These are phyloP conservation scores for Claviceps maximensis DNA, from an alignment of 2,329 filamentous ascomycete genomes.

Conservation along the genomic window DNA sequence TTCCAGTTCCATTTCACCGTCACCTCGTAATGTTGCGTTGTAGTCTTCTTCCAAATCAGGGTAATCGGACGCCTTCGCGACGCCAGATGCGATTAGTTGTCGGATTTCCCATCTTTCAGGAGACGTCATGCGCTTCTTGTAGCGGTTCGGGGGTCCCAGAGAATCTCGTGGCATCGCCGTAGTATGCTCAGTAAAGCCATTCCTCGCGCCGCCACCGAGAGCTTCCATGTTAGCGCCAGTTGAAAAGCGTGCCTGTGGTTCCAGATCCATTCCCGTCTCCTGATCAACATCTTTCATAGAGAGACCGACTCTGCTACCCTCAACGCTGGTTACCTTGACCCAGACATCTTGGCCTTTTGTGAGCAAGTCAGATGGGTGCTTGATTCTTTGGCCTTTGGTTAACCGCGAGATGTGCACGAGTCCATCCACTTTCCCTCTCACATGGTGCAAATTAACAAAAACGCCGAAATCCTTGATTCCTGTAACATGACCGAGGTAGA, in stretches of 20 bases:
- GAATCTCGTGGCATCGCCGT: slow-evolving; percentile 24
- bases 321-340: slow-evolving; percentile 82
- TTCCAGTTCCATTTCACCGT: slow-evolving; percentile 81
- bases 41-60: slow-evolving; percentile 93
- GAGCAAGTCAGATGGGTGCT: slow-evolving; percentile 81
- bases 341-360: slow-evolving; percentile 72
- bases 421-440: slow-evolving; percentile 80
- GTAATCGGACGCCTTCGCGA: slow-evolving; percentile 84
- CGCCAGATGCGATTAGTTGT: slow-evolving; percentile 89
- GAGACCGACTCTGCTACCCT: slow-evolving; percentile 67
- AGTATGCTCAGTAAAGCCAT: slow-evolving; percentile 39
- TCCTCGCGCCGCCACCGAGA: slow-evolving; percentile 50
- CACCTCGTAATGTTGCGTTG: slow-evolving; percentile 71
- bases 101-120: slow-evolving; percentile 96
- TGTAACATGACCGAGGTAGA: slow-evolving; percentile 82
- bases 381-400: slow-evolving; percentile 70
- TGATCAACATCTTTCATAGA: slow-evolving; percentile 99
- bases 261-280: slow-evolving; percentile 67
- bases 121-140: slow-evolving; percentile 88
- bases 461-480: slow-evolving; percentile 92
- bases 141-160: slow-evolving; percentile 34
- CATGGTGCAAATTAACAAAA: slow-evolving; percentile 83
- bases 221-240: slow-evolving; percentile 85
- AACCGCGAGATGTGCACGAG: slow-evolving; percentile 89
- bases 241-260: slow-evolving; percentile 63